phyloP scores from a whole-genome alignment of 257 asterid species.

The Mitragyna speciosa region DNA sequence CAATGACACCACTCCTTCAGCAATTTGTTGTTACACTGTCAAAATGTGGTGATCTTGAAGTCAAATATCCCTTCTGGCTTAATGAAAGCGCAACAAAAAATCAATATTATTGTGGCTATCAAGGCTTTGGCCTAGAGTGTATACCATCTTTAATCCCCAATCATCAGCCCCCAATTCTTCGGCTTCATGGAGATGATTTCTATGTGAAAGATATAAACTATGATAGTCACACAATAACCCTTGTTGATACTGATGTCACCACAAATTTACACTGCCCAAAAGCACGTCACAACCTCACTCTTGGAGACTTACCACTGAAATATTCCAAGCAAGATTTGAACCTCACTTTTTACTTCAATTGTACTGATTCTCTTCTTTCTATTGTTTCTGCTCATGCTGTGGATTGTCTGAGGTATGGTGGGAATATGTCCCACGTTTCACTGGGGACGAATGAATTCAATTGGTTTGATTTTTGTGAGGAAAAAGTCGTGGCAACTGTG shows the following conservation, averaged over 20 bases:
- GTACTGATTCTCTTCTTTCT: neutral
- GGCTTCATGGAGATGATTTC: neutral
- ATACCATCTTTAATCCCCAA: too few relatives aligned
- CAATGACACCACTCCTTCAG: too few relatives aligned
- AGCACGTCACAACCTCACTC: constrained; percentile 20
- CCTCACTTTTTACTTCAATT: constrained; percentile 27
- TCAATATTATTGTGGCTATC: constrained; percentile 28
- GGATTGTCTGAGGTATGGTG: constrained; percentile 15
- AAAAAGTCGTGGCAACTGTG: constrained; percentile 26
- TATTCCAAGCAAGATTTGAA: neutral
- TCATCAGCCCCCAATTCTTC: neutral
- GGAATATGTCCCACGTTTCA: neutral
- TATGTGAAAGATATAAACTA: constrained; percentile 11
- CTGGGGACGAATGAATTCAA: neutral
- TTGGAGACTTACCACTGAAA: constrained; percentile 8
- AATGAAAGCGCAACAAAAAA: neutral
- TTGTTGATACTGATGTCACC: constrained; percentile 10
- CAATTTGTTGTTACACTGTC: constrained; percentile 2
- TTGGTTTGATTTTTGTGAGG: constrained; percentile 20
- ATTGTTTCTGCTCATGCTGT: too few relatives aligned
- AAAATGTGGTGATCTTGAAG: constrained; percentile 9
- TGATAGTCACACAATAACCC: neutral
- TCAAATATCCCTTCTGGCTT: constrained; percentile 30
- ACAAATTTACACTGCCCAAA: constrained; percentile 2
- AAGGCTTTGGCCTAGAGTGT: constrained; percentile 27